Evolutionary conservation across 192 early-diverging fungal species (phyloP), one percentile per base, ranked within the genome.

Genomic region (Mortierella alpina): DNA sequence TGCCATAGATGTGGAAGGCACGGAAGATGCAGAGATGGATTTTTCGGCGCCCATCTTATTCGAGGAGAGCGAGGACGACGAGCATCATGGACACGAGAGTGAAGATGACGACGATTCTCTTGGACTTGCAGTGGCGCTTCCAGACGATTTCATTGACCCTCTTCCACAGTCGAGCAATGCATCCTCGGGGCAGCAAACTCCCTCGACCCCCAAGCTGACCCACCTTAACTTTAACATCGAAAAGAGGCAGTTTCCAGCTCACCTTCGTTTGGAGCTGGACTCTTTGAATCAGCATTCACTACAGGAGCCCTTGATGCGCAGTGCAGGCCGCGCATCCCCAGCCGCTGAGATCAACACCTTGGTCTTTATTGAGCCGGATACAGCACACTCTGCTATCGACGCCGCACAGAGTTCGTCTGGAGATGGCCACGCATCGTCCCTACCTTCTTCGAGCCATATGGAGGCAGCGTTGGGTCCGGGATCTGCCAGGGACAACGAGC

Each of bases 1-100:
- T 59, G 80, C 77, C 6, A 73, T 85, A 62, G 84, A 82, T 14
- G 64, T 80, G 70, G 84, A 78, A n/a, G 76, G 65, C 20, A 71
- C 75, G 12, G 84, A 82, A 20, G 70, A 75, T 17, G 77, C 77
- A 7, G 84, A 82, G 44, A 78, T 82, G 79, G 75, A 82, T 14
- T 82, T 78, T 56, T 80, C 74, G 31, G 73, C 77, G 6, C 77
- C 83, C 2, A 75, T 81, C 31, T 22, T 84, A 6, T 84, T 84
- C 58, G 77, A 80, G 45, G 77, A 80, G 0, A 70, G 67, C 8
- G 77, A 72, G 8, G 77, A 80, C n/a, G 65, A 61, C 20, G 7
- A 60, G 5, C 44, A 54, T 13, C 50, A 59, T 47, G 13, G 12
- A 46, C 75, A 46, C 6, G 46, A 40, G 7, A 54, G 42, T 7